Conservation (phyloP, 2,329 filamentous ascomycete species). For the Calonectria leucothoes region DNA sequence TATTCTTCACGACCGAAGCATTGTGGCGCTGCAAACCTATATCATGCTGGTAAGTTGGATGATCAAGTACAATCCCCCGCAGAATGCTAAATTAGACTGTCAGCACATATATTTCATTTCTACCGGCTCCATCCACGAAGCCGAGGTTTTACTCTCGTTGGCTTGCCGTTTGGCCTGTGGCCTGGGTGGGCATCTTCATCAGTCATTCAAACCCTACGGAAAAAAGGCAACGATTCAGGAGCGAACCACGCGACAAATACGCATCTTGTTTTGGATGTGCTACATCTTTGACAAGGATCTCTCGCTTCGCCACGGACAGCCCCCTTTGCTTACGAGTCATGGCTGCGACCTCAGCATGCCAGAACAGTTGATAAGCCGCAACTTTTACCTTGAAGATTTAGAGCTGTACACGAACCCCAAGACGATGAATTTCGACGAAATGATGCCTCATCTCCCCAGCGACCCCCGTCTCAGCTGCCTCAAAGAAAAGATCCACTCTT, state of each 20-base stretch:
- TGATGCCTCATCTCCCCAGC: conserved; percentile 52
- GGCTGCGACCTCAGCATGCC: conserved; percentile 45
- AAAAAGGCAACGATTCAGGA: conserved; percentile 32
- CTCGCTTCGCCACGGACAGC: conserved; percentile 63
- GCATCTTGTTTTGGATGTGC: conserved; percentile 65
- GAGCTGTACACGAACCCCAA: neutral
- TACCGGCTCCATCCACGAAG: conserved; percentile 58
- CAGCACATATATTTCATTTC: conserved; percentile 57
- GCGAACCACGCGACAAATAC: conserved; percentile 48
- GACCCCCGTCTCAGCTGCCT: conserved; percentile 62
- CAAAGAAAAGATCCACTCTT: conserved; percentile 61
- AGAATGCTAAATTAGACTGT: neutral
- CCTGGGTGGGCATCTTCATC: conserved; percentile 57
- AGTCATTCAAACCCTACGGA: conserved; percentile 19
- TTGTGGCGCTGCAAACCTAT: conserved; percentile 57
- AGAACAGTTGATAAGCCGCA: conserved; percentile 39
- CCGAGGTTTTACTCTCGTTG: conserved; percentile 56
- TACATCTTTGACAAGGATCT: conserved; percentile 69
- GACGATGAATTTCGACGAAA: neutral
- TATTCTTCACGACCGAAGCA: conserved; percentile 54
- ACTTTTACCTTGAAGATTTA: conserved; percentile 22
- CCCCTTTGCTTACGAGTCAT: conserved; percentile 59
- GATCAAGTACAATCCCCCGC: neutral
- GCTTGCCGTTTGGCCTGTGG: conserved; percentile 61
- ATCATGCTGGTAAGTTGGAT: conserved; percentile 61